Percentiles rank a stretch among this genome's conserved stretches.
Conservation (phyloP, 495 filamentous ascomycete species). For the Aspergillus egyptiacus region DNA sequence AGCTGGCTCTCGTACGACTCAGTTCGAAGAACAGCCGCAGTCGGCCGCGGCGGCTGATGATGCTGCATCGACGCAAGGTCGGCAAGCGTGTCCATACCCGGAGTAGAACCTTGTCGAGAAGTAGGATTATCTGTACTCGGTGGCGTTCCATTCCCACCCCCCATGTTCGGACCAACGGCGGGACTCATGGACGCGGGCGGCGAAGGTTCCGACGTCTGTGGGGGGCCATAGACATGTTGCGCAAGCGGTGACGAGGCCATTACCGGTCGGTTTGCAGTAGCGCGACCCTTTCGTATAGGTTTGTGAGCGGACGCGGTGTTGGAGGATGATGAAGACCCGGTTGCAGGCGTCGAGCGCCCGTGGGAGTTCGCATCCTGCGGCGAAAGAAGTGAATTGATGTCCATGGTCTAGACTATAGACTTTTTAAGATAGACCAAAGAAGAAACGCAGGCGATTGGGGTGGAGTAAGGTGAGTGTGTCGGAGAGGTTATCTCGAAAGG, state of each 20-base stretch:
- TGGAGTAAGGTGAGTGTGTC: slow-evolving; percentile 16
- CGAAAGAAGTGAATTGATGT: slow-evolving; percentile 68
- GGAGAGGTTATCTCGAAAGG: slow-evolving; percentile 1
- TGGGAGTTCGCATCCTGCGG: slow-evolving; percentile 56
- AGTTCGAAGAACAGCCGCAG: slow-evolving; percentile 38
- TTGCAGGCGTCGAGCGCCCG: slow-evolving; percentile 38
- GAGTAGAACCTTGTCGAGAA: slow-evolving; percentile 47
- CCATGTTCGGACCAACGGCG: slow-evolving; percentile 23
- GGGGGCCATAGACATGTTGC: slow-evolving; percentile 35
- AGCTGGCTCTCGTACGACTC: slow-evolving; percentile 46
- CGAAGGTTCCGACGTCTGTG: slow-evolving; percentile 31
- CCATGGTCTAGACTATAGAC: slow-evolving; percentile 47
- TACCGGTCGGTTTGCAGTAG: slow-evolving; percentile 27
- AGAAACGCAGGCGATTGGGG: slow-evolving; percentile 7
- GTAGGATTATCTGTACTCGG: slow-evolving; percentile 28
- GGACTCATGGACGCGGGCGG: slow-evolving; percentile 22
- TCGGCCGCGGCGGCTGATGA: slow-evolving; percentile 49
- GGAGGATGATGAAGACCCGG: slow-evolving; percentile 25
- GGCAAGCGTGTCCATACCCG: slow-evolving; percentile 60
- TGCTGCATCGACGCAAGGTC: slow-evolving; percentile 64
- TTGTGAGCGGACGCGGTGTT: slow-evolving; percentile 31
- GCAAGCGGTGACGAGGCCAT: slow-evolving; percentile 41
- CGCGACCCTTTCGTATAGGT: slow-evolving; percentile 30
- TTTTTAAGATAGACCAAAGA: slow-evolving; percentile 6
- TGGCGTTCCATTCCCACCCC: slow-evolving; percentile 31